These are phyloP conservation scores for Penicillium sp. DNA, from an alignment of 2,329 filamentous ascomycete species.

Conservation along the genomic window DNA sequence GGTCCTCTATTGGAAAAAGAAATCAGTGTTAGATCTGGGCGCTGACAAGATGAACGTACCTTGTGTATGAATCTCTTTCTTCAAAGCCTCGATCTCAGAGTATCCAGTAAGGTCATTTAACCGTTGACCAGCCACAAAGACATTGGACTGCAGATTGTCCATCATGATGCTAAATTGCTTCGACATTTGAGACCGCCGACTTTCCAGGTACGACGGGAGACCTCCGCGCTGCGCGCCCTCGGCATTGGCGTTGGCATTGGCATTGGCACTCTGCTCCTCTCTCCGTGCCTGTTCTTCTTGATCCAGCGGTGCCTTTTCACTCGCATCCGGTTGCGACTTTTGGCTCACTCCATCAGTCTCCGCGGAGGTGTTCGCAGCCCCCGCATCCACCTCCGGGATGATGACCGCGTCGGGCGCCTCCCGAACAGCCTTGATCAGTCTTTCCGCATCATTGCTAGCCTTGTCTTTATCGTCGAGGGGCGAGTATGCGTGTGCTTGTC, in stretches of 20 bases:
- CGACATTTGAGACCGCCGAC: slow-evolving; percentile 52
- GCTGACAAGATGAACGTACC: slow-evolving; percentile 37
- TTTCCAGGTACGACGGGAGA: slow-evolving; percentile 36
- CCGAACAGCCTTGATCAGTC: slow-evolving; percentile 10
- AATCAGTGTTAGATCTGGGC: neutral
- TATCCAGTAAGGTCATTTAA: slow-evolving; percentile 95
- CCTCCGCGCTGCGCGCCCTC: slow-evolving; percentile 13
- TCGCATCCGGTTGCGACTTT: slow-evolving; percentile 10
- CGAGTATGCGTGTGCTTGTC: slow-evolving; percentile 25
- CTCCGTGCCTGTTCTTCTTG: slow-evolving; percentile 7
- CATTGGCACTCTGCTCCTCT: slow-evolving; percentile 3
- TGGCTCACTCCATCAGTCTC: slow-evolving; percentile 7
- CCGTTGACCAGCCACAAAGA: slow-evolving; percentile 77
- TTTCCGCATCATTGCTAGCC: slow-evolving; percentile 21
- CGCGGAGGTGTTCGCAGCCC: slow-evolving; percentile 11
- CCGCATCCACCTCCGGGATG: slow-evolving; percentile 20
- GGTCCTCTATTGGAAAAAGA: slow-evolving; percentile 50
- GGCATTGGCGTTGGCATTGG: neutral
- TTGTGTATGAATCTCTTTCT: slow-evolving; percentile 67
- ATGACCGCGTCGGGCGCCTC: slow-evolving; percentile 21
- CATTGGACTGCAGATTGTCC: slow-evolving; percentile 81
- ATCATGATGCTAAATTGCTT: slow-evolving; percentile 67
- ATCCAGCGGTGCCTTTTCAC: slow-evolving; percentile 9
- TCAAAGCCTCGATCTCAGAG: slow-evolving; percentile 80
- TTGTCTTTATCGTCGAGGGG: slow-evolving; percentile 20